Percentiles rank a stretch among this genome's conserved stretches.
phyloP scores from a whole-genome alignment of 352 stramenopile species.

The Phytophthora foliorum region DNA sequence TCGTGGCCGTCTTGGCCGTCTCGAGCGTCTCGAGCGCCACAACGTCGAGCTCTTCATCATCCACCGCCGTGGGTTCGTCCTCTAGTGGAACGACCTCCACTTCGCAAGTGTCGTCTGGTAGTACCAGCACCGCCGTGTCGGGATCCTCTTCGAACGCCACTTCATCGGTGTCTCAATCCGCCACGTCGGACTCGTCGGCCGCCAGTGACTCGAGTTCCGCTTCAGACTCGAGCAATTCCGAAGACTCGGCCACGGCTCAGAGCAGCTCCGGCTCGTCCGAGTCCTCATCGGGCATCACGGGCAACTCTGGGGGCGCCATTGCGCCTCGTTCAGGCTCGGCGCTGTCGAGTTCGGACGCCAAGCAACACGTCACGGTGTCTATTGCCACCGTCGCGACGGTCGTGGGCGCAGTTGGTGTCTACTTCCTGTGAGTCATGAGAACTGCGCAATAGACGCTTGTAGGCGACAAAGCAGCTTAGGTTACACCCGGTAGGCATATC shows the following conservation, averaged over 20 bases:
- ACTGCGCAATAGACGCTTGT: no score
- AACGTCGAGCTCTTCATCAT: background rate
- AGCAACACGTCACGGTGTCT: background rate
- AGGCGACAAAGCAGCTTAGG: background rate
- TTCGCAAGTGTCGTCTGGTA: background rate
- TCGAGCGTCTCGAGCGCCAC: background rate
- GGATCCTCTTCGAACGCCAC: conserved; percentile 11
- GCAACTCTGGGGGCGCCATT: conserved; percentile 6
- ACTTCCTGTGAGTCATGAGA: no score
- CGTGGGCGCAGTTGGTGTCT: background rate
- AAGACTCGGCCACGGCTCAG: conserved; percentile 22
- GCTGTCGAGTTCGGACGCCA: conserved; percentile 4
- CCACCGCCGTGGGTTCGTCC: background rate
- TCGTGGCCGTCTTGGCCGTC: background rate
- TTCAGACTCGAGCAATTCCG: conserved; percentile 16
- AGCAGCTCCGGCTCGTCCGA: conserved; percentile 25
- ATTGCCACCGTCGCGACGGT: background rate
- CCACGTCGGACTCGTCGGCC: conserved; percentile 18
- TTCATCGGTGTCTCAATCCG: conserved; percentile 4
- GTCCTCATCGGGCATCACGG: background rate
- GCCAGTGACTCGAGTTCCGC: conserved; percentile 10
- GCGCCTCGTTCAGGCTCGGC: conserved; percentile 10
- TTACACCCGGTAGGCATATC: no score
- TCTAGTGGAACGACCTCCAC: background rate
- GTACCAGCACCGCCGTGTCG: background rate